Base-by-base conservation (phyloP, 1,284 basidiomycete species). In the Anthracocystis walkeri region DNA sequence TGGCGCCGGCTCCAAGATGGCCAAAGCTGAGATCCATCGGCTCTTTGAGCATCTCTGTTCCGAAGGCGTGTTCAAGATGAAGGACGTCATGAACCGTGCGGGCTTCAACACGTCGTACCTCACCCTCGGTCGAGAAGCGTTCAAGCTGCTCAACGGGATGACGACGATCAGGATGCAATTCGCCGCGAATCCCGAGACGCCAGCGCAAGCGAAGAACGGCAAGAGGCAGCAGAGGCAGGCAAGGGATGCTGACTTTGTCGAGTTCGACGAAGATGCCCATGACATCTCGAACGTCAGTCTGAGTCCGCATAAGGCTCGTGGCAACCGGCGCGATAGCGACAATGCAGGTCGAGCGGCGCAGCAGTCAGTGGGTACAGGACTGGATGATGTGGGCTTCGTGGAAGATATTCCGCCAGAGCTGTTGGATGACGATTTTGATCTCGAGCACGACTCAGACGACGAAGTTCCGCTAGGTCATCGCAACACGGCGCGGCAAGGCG, bases 11-110 rank as follows among this genome's bases (percentile, higher is more conserved):
- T 87, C 87, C 42, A 74, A 87, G 21, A 65, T 91, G 42, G 82
- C 87, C 4, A 85, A 86, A 11, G 88, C 89, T 35, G 87, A 90
- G 27, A 73, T 89, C 21, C 91, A 93, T 41, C 89, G 91, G 12
- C 84, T 92, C 16, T 88, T 93, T 75, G 88, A 90, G 70, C 87
- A 87, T 27, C 87, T 93, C 11, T 71, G 88, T 12, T 82, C 85
- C 35, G 80, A 88, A 44, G 87, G 89, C 2, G 86, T 86, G 27
- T 83, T 89, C 41, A 77, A 79, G 14, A 82, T 86, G 52, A 74
- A 82, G 7, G 74, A 78, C 50, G 77, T 83, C 21, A 61, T 72
- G 53, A 87, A 86, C 65, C 50, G 40, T 2, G 70, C 71, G 53
- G 85, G 86, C 18, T 86, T 84, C 79, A 79, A 82, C 54, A 79